Conservation (phyloP, 2,329 filamentous ascomycete species). For the Elsinoe perseae region DNA sequence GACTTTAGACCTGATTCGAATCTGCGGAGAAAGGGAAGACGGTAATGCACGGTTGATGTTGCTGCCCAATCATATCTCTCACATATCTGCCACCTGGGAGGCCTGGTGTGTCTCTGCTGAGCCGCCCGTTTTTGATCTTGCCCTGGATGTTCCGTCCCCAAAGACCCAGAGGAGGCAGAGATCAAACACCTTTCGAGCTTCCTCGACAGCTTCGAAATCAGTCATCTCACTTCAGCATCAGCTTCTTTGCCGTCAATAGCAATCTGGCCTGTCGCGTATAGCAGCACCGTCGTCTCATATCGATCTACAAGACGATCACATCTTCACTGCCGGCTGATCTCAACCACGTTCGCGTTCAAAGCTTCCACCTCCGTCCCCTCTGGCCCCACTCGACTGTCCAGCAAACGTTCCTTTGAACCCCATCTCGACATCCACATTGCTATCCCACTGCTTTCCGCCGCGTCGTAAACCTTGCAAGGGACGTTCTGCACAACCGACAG, state of each 20-base stretch:
- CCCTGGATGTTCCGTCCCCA: no score
- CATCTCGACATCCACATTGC: constrained; percentile 1
- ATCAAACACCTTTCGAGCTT: background rate
- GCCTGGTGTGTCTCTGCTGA: constrained; percentile 1
- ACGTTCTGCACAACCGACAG: background rate
- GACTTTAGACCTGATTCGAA: background rate
- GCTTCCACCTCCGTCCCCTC: background rate
- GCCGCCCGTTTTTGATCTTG: background rate
- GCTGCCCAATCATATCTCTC: background rate
- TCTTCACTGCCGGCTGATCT: constrained; percentile 8
- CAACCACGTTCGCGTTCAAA: background rate
- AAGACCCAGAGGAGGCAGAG: background rate
- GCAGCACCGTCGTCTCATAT: background rate
- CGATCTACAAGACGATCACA: constrained; percentile 6
- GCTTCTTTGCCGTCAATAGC: background rate
- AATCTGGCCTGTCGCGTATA: background rate
- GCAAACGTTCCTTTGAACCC: constrained; percentile 5
- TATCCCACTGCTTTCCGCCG: constrained; percentile 2
- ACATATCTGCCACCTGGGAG: background rate
- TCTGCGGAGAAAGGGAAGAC: background rate
- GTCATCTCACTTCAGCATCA: background rate
- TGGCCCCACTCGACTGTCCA: constrained; percentile 4
- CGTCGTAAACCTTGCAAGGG: background rate
- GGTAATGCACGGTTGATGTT: background rate
- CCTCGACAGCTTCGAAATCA: background rate